phyloP scores from a whole-genome alignment of 306 rosid genomes.

The Lotus japonicus region DNA sequence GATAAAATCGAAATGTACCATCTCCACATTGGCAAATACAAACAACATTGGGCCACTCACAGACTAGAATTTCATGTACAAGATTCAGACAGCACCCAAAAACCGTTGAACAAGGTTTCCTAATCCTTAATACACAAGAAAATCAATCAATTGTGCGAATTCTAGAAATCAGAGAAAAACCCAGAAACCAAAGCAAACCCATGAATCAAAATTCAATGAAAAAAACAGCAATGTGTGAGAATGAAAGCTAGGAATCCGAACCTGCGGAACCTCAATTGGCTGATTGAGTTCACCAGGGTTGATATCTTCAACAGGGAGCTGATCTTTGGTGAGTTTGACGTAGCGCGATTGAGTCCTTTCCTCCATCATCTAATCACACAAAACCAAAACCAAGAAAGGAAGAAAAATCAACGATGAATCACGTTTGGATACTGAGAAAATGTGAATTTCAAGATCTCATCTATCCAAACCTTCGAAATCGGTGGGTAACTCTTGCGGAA shows the following conservation, averaged over 20 bases:
- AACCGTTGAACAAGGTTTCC: no score
- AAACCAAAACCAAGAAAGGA: neutral
- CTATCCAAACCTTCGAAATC: no score
- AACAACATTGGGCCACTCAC: neutral
- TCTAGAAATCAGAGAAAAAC: neutral
- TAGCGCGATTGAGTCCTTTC: slow-evolving; percentile 52
- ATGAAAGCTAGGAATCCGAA: neutral
- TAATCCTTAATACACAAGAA: neutral
- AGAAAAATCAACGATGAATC: neutral
- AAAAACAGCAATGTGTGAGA: neutral
- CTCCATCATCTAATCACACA: slow-evolving; percentile 70
- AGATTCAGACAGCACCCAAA: no score
- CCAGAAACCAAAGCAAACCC: neutral
- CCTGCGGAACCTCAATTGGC: slow-evolving; percentile 65
- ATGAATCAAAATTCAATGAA: neutral
- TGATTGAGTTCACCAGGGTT: slow-evolving; percentile 68
- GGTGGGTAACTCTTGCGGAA: neutral
- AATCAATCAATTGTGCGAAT: neutral
- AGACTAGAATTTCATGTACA: no score
- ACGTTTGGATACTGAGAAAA: slow-evolving; percentile 10
- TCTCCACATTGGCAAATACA: neutral
- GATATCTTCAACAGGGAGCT: slow-evolving; percentile 45
- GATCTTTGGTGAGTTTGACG: slow-evolving; percentile 50
- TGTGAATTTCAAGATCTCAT: neutral
- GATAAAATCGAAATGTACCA: neutral